These are phyloP conservation scores for Trichoderma sp. DNA, from an alignment of 2,329 filamentous ascomycete species.

Conservation along the genomic window DNA sequence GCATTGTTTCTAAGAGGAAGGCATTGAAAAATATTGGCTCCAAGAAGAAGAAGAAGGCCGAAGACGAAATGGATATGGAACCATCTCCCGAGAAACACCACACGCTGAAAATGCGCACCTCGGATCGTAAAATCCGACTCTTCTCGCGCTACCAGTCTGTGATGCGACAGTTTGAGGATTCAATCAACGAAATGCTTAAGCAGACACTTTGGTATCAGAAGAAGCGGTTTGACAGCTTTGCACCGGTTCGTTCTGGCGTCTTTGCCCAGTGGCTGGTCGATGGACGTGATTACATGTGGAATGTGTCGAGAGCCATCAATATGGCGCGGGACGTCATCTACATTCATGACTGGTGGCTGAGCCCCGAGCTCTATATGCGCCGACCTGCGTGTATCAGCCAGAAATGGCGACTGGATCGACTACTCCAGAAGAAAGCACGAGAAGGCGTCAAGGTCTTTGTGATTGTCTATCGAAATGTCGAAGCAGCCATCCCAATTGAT, in stretches of 20 bases:
- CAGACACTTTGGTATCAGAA: slow-evolving; percentile 78
- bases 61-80: slow-evolving; percentile 43
- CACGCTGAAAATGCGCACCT: slow-evolving; percentile 81
- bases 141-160: slow-evolving; percentile 88
- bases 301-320: slow-evolving; percentile 91
- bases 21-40: slow-evolving; percentile 52
- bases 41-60: slow-evolving; percentile 58
- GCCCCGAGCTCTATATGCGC: slow-evolving; percentile 91
- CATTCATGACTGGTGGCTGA: slow-evolving; percentile 99
- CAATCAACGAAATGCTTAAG: slow-evolving; percentile 79
- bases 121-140: slow-evolving; percentile 87
- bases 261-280: slow-evolving; percentile 97
- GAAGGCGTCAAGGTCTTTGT: slow-evolving; percentile 98
- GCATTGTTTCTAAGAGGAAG: slow-evolving; percentile 70
- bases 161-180: slow-evolving; percentile 89
- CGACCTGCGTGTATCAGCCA: slow-evolving; percentile 93
- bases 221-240: slow-evolving; percentile 91
- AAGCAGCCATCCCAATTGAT: slow-evolving; percentile 94
- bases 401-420: slow-evolving; percentile 91
- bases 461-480: slow-evolving; percentile 96
- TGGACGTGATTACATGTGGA: slow-evolving; percentile 98
- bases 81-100: slow-evolving; percentile 63
- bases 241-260: slow-evolving; percentile 79
- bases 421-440: slow-evolving; percentile 88
- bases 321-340: slow-evolving; percentile 98